Evolutionary conservation across 345 rosid species (phyloP), one percentile per base, ranked within the genome.

Genomic region (Camelina laxa): DNA sequence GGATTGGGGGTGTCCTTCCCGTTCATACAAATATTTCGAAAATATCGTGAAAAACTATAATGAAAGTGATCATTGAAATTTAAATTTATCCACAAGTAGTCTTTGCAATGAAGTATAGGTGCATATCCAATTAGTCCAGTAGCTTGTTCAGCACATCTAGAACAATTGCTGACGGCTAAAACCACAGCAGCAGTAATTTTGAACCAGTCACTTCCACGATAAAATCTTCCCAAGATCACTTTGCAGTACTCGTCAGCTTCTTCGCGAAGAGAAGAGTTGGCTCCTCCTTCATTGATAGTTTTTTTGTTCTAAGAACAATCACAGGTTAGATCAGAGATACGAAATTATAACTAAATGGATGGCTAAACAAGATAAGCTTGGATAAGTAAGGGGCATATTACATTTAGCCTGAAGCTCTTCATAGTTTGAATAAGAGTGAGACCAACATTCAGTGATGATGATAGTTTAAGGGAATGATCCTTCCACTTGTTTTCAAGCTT

Each of bases 401-500:
- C 90, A 87, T 86, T 80, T 15, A 57, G 83, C 70, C 83, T 82
- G 31, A 86, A 84, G 59, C 41, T 81, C 72, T 79, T 68, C 50
- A 88, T 35, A 39, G 85, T 58, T 69, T 61, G 80, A 72, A 74
- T 73, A 62, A 88, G 39, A 14, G 82, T 73, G 15, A 81, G 84
- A 19, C 53, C 24, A 74, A 82, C 83, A 50, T 64, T 44, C 7
- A 0, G 11, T 56, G 64, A 5, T 36, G 64, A 38, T 9, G 24
- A n/a, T 53, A 86, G 69, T 68, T 84, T 83, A 24, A 16, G 70
- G 14, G 85, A 72, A 47, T 74, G 71, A 42, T 78, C 75, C 78
- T 82, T 86, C 88, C 89, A 86, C 3, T 83, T 81, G 72, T 79
- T 82, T 0, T 65, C 75, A 44, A 87, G 80, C 41, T 62, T 75